These are phyloP conservation scores for Acacia pycnantha DNA, from an alignment of 331 rosid genomes.

Conservation along the genomic window DNA sequence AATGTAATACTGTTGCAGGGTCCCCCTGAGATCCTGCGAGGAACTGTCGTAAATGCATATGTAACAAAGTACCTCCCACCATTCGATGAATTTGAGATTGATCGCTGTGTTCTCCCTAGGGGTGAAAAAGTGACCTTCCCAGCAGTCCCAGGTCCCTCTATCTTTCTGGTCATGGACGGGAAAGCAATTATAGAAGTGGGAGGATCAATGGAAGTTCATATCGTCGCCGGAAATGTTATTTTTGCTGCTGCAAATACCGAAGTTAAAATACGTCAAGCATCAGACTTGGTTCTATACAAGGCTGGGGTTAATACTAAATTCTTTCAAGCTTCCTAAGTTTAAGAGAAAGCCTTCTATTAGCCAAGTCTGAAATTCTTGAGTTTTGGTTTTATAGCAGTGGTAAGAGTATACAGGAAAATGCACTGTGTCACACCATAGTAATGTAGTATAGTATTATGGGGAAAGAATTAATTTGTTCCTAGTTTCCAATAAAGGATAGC, in stretches of 20 bases:
- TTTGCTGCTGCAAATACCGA: conserved; percentile 60
- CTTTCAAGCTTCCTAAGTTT: conserved; percentile 32
- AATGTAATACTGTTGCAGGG: conserved; percentile 47
- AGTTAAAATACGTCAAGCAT: conserved; percentile 44
- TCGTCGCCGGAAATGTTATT: conserved; percentile 49
- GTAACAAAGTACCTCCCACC: conserved; percentile 74
- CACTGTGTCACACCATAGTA: conserved; percentile 13
- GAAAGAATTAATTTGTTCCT: too few species aligned
- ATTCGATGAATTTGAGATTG: conserved; percentile 90
- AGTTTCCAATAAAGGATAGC: neutral
- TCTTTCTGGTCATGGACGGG: conserved; percentile 51
- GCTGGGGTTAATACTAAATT: conserved; percentile 63
- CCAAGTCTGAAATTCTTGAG: neutral
- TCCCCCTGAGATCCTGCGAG: conserved; percentile 74
- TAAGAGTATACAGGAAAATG: neutral
- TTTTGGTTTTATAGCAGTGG: neutral
- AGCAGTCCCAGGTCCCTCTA: conserved; percentile 60
- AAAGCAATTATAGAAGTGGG: conserved; percentile 48
- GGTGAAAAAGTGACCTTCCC: conserved; percentile 59
- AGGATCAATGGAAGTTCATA: conserved; percentile 24
- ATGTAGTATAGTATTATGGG: too few species aligned
- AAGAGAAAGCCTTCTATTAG: neutral
- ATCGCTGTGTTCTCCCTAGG: conserved; percentile 66
- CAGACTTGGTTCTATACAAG: conserved; percentile 52
- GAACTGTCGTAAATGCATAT: conserved; percentile 48